A percentile compares a stretch with the other conserved stretches of the same genome.
Evolutionary conservation across 2,329 filamentous ascomycete genomes (phyloP).

Genomic region (Helicocarpus griseus): DNA sequence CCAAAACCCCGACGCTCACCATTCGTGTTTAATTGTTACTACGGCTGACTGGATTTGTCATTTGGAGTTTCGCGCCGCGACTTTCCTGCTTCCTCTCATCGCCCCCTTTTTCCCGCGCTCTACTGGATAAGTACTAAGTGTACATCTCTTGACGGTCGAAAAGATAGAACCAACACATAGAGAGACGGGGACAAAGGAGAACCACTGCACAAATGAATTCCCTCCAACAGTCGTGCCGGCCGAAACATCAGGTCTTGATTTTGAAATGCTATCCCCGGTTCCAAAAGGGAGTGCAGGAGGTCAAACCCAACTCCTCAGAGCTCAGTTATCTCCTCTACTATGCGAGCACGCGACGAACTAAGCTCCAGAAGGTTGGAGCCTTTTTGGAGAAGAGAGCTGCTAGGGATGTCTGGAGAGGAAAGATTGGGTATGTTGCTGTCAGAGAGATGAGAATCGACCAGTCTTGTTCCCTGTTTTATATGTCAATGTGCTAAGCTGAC

Average conservation of each 20-base stretch:
- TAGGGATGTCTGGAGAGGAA: conserved; percentile 78
- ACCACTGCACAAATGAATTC: conserved; percentile 40
- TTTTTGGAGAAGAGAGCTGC: conserved; percentile 93
- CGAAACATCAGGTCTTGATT: conserved; percentile 93
- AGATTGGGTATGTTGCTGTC: conserved; percentile 63
- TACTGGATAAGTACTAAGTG: neutral
- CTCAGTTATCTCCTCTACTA: conserved; percentile 96
- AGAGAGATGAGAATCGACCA: neutral
- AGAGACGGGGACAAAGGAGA: neutral
- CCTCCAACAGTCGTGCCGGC: conserved; percentile 57
- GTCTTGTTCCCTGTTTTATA: conserved; percentile 3
- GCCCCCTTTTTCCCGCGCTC: neutral
- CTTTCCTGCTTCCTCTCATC: neutral
- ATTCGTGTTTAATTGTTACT: neutral
- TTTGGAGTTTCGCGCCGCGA: no score
- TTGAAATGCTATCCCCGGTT: conserved; percentile 94
- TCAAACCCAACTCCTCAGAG: conserved; percentile 93
- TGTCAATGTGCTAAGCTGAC: no score
- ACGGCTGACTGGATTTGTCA: no score
- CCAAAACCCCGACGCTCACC: neutral
- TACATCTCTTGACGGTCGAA: neutral
- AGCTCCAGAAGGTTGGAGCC: conserved; percentile 89
- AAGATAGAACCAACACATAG: neutral
- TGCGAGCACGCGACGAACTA: conserved; percentile 84
- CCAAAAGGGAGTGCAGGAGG: conserved; percentile 81